Evolutionary conservation across 768 basidiomycete species (phyloP).

Genomic region (Naganishia vaughanmartiniae): DNA sequence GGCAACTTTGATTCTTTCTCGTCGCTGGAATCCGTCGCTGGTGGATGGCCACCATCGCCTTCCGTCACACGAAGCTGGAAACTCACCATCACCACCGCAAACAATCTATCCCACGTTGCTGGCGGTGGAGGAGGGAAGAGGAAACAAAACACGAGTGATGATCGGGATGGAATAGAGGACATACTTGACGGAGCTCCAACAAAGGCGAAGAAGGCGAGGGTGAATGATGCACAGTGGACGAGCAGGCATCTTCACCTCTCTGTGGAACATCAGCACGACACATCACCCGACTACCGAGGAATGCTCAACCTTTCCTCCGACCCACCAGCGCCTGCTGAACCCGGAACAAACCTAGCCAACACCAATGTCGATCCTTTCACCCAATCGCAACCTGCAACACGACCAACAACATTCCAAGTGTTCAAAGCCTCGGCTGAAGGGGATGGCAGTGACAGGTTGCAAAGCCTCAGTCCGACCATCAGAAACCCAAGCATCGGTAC

Average conservation of each 20-base stretch:
- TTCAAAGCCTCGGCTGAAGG: too few relatives aligned
- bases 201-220: background rate
- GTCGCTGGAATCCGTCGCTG: background rate
- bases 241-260: too few relatives aligned
- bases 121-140: background rate
- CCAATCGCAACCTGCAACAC: background rate
- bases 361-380: conserved; percentile 2
- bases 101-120: too few relatives aligned
- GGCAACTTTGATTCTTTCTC: background rate
- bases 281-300: conserved; percentile 10
- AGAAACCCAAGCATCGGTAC: conserved; percentile 11
- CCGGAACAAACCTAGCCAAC: background rate
- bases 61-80: background rate
- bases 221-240: too few relatives aligned
- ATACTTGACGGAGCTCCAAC: too few relatives aligned
- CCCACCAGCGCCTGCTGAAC: background rate
- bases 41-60: conserved; percentile 4
- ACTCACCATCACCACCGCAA: too few relatives aligned
- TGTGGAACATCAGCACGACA: background rate
- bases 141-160: background rate
- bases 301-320: conserved; percentile 16
- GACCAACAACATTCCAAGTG: background rate
- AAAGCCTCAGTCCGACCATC: conserved; percentile 11
- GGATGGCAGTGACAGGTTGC: background rate
- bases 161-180: background rate